These are phyloP conservation scores for Tritrichomonas musculus DNA, from an alignment of 208 protist species.

Conservation along the genomic window DNA sequence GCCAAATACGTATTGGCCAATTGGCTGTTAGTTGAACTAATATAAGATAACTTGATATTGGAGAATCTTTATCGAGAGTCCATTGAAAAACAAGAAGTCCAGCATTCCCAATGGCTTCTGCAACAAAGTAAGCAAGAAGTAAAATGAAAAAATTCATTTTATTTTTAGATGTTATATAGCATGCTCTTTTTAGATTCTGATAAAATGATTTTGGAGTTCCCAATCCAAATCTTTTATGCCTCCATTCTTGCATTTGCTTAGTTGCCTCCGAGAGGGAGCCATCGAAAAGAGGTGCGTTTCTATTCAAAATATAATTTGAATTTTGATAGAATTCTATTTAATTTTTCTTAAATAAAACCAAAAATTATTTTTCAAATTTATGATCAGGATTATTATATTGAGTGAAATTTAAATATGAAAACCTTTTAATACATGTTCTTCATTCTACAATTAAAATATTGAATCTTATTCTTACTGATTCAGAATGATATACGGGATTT, in stretches of 20 bases:
- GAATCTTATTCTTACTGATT: no score
- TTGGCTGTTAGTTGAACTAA: conserved; percentile 2
- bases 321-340: no score
- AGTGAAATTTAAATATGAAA: no score
- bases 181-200: neutral
- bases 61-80: neutral
- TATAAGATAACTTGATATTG: neutral
- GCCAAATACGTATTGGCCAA: neutral
- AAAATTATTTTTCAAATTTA: no score
- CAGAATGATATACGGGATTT: no score
- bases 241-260: neutral
- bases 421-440: no score
- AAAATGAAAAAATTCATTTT: neutral
- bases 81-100: neutral
- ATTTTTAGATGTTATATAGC: neutral
- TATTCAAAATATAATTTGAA: no score
- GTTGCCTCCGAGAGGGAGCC: neutral
- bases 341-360: no score
- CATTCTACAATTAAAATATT: no score
- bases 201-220: neutral
- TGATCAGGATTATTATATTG: no score
- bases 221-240: neutral
- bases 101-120: neutral
- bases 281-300: no score
- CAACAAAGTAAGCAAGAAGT: neutral